phyloP scores from a whole-genome alignment of 2,329 filamentous ascomycete species.

The Shiraia sp. region DNA sequence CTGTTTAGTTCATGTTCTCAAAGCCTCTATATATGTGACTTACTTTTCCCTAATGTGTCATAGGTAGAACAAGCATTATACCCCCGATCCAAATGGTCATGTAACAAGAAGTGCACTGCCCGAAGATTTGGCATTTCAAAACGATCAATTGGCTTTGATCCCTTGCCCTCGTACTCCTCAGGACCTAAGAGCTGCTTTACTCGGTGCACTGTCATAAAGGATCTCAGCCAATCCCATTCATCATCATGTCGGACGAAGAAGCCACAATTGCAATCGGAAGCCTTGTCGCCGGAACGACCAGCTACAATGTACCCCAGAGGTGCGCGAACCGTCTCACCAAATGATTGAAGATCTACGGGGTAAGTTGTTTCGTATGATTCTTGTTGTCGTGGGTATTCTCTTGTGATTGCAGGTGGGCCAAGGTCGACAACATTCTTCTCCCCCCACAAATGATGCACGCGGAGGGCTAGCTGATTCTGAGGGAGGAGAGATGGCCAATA shows the following conservation, averaged over 20 bases:
- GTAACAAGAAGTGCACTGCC: slow-evolving; percentile 26
- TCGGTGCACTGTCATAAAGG: slow-evolving; percentile 19
- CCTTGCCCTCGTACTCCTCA: slow-evolving; percentile 20
- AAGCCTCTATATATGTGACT: too few relatives aligned
- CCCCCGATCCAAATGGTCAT: slow-evolving; percentile 27
- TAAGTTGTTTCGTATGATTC: slow-evolving; percentile 35
- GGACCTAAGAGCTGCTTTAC: slow-evolving; percentile 23
- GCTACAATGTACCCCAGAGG: slow-evolving; percentile 43
- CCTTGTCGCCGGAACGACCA: slow-evolving; percentile 32
- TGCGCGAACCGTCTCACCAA: slow-evolving; percentile 24
- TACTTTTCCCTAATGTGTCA: slow-evolving; percentile 22
- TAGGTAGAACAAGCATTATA: slow-evolving; percentile 19
- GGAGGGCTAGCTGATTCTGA: slow-evolving; percentile 22
- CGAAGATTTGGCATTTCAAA: slow-evolving; percentile 20
- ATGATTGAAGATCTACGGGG: slow-evolving; percentile 7
- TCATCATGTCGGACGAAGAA: slow-evolving; percentile 28
- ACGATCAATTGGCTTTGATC: slow-evolving; percentile 16
- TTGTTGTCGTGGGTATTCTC: slow-evolving; percentile 22
- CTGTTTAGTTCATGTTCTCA: too few relatives aligned
- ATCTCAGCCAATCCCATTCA: slow-evolving; percentile 31
- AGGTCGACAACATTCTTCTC: slow-evolving; percentile 10
- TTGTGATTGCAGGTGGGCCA: slow-evolving; percentile 16
- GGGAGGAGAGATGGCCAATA: slow-evolving; percentile 31
- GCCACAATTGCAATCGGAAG: slow-evolving; percentile 26
- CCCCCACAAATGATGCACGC: slow-evolving; percentile 20